Conservation (phyloP, 2,329 filamentous ascomycete species). For the Intubia oerlemansii region DNA sequence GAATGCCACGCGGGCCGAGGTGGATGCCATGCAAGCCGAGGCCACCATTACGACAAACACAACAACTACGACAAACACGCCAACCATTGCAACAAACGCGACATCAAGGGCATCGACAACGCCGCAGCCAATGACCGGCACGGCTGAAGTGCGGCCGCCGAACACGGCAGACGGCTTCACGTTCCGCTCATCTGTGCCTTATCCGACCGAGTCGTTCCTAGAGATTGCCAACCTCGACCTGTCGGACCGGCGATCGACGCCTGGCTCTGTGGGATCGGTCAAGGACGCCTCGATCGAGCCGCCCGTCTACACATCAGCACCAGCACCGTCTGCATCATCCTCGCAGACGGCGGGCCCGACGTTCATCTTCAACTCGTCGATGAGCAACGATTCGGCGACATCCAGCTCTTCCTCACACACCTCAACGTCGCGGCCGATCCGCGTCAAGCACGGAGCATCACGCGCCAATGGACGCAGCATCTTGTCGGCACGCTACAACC, state of each 20-base stretch:
- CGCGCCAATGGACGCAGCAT: slow-evolving; percentile 11
- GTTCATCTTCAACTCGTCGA: slow-evolving; percentile 2
- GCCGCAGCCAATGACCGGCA: slow-evolving; percentile 31
- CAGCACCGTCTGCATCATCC: background rate
- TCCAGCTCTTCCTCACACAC: slow-evolving; percentile 1
- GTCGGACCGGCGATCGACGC: slow-evolving; percentile 23
- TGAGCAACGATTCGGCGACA: slow-evolving; percentile 4
- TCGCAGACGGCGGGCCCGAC: background rate
- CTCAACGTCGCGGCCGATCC: slow-evolving; percentile 2
- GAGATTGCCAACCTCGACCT: slow-evolving; percentile 39
- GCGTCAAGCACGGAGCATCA: slow-evolving; percentile 8
- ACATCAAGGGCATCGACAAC: too few species aligned
- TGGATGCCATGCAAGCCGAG: too few species aligned
- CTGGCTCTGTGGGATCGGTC: slow-evolving; percentile 1
- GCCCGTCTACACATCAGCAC: background rate
- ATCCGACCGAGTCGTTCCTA: slow-evolving; percentile 35
- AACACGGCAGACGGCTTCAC: slow-evolving; percentile 49
- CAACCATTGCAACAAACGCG: too few species aligned
- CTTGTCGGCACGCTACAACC: slow-evolving; percentile 25
- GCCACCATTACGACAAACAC: too few species aligned
- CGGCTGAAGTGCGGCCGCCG: too few species aligned
- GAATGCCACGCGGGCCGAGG: too few species aligned
- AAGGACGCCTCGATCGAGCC: too few species aligned
- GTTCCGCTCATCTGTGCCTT: slow-evolving; percentile 43
- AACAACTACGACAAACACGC: too few species aligned